Base-by-base conservation (phyloP, 768 basidiomycete species). In the Podaxis rugospora region DNA sequence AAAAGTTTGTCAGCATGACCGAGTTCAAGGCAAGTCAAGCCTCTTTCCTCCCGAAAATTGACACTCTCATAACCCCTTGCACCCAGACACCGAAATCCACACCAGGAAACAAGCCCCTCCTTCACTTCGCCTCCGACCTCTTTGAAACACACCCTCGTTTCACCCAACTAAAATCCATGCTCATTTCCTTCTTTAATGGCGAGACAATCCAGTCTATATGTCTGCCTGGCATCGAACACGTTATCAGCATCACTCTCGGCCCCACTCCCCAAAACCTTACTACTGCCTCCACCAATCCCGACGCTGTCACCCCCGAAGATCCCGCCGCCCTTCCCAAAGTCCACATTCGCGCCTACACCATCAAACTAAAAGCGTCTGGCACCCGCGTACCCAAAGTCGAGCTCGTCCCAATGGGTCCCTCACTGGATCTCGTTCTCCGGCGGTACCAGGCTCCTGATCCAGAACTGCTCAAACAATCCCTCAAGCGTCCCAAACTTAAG, bases 71-170 rank as follows among this genome's bases (percentile, higher is more conserved):
- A 50, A 32, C 23, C 53, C 21, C 32, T 46, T 7, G 37, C 1
- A n/a, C 23, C 14, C 68, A 95, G 97, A 89, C 90, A 44, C 80
- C 86, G 23, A 98, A 96, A 83, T 87, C 90, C 13, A 89, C 93
- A 3, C 86, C 90, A 23, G 96, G 95, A 9, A 86, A 93, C 67
- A 89, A 92, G 67, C 96, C 97, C 50, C 75, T 98, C 65, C 87
- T 99, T 81, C 93, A 96, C 70, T 99, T 99, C 70, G 92, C 94
- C 13, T 95, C 94, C 0, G 92, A 93, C 63, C 81, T 98, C 9
- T 99, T 98, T 73, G 94, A 96, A 67, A 87, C 92, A 1, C 94
- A 98, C 72, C 94, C 96, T 1, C 88, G 93, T 10, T 95, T 91
- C 72, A 78, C 88, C 5, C 95, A 95, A 69, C 80, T 98, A 66